Conservation (phyloP, 805 yeast species). For the Myxozyma geophila region DNA sequence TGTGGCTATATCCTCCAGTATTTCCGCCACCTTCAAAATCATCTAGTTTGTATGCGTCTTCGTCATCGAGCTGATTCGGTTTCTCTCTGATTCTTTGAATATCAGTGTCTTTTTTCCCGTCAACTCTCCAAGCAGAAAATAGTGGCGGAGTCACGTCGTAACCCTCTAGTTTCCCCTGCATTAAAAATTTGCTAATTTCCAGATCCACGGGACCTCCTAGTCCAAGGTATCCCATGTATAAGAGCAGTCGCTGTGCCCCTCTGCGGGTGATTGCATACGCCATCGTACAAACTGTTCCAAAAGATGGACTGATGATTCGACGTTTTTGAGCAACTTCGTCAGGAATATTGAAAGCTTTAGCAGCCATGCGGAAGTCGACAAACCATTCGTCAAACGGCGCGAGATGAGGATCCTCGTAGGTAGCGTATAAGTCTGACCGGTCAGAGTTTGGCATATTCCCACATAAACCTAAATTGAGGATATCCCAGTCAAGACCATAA, state of each 20-base stretch:
- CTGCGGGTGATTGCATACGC: constrained; percentile 22
- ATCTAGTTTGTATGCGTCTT: too few relatives aligned
- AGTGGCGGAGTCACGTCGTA: constrained; percentile 25
- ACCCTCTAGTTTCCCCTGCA: constrained; percentile 17
- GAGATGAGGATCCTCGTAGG: constrained; percentile 5
- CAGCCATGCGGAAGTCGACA: neutral
- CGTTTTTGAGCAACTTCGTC: neutral
- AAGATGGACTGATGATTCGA: neutral
- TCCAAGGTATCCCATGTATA: constrained; percentile 15
- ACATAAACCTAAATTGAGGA: constrained; percentile 23
- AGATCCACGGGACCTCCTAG: constrained; percentile 22
- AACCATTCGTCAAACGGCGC: neutral
- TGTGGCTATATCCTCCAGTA: constrained; percentile 5
- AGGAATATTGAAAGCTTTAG: neutral
- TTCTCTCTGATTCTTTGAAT: neutral
- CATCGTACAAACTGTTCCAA: constrained; percentile 5
- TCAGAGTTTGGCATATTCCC: constrained; percentile 10
- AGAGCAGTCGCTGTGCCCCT: constrained; percentile 29
- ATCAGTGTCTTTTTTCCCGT: constrained; percentile 21
- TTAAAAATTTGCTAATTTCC: constrained; percentile 13
- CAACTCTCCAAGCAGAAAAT: constrained; percentile 23
- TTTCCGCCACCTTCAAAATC: constrained; percentile 7
- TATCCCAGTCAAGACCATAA: constrained; percentile 31
- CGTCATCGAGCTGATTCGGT: neutral
- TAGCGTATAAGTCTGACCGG: constrained; percentile 11